Evolutionary conservation across 2,329 filamentous ascomycete genomes (phyloP).

Genomic region (Trichoderma sp.): DNA sequence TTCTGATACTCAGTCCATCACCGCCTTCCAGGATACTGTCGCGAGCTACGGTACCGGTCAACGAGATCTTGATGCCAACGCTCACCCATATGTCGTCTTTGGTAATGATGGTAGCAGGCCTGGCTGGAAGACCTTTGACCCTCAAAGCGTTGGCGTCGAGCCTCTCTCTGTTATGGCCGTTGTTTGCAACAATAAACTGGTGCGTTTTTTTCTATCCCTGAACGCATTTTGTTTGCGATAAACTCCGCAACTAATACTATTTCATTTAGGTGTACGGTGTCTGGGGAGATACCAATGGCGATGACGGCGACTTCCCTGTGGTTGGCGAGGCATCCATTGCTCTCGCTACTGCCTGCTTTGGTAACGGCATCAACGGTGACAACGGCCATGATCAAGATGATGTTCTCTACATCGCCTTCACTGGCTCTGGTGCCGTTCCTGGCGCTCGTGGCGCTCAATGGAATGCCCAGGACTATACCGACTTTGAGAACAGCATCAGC

Average conservation of each 20-base stretch:
- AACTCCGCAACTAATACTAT: background rate
- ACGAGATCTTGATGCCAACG: constrained; percentile 51
- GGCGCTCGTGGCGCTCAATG: constrained; percentile 56
- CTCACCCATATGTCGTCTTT: constrained; percentile 56
- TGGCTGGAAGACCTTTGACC: constrained; percentile 44
- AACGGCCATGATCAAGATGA: constrained; percentile 58
- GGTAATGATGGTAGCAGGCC: constrained; percentile 47
- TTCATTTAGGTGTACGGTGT: constrained; percentile 54
- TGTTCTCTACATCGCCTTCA: constrained; percentile 64
- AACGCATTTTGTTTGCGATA: background rate
- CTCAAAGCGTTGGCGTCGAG: constrained; percentile 46
- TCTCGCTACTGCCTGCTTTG: constrained; percentile 60
- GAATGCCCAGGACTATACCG: constrained; percentile 49
- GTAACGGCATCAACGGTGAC: constrained; percentile 54
- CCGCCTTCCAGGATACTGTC: constrained; percentile 49
- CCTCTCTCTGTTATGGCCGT: constrained; percentile 58
- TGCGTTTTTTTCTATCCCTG: constrained; percentile 28
- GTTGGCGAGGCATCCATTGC: constrained; percentile 61
- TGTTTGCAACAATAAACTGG: constrained; percentile 53
- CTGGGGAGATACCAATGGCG: constrained; percentile 64
- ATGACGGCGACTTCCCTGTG: constrained; percentile 47
- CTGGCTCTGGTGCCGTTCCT: constrained; percentile 57
- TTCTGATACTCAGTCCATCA: constrained; percentile 48
- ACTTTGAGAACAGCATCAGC: constrained; percentile 57
- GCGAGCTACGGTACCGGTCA: constrained; percentile 40